Percentiles rank a stretch among this genome's conserved stretches.
Conservation (phyloP, 805 yeast species). For the Candida tallmaniae region DNA sequence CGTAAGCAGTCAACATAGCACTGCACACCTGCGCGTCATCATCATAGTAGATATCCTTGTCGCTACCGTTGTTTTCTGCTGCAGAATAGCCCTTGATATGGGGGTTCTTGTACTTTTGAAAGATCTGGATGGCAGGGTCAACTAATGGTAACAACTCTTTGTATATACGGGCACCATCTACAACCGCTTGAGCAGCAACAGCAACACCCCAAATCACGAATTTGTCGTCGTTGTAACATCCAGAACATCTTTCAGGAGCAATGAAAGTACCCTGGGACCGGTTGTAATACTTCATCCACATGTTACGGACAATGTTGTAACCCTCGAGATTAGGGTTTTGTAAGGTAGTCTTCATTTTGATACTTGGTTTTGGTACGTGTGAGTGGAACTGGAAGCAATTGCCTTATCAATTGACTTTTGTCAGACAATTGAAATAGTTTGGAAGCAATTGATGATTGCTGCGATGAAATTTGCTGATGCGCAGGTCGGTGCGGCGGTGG, state of each 20-base stretch:
- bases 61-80: constrained; percentile 54
- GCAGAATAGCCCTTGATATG: constrained; percentile 59
- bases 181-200: constrained; percentile 61
- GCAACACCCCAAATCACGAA: constrained; percentile 69
- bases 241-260: constrained; percentile 38
- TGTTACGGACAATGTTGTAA: constrained; percentile 31
- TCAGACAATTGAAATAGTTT: too few relatives aligned
- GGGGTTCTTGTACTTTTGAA: constrained; percentile 49
- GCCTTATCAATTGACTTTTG: too few relatives aligned
- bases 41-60: constrained; percentile 64
- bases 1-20: constrained; percentile 61
- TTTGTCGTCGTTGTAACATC: constrained; percentile 46
- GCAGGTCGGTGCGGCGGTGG: too few relatives aligned
- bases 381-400: too few relatives aligned
- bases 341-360: constrained; percentile 19
- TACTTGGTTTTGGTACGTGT: too few relatives aligned
- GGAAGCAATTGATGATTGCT: too few relatives aligned
- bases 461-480: too few relatives aligned
- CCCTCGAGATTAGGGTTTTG: constrained; percentile 39
- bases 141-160: constrained; percentile 52
- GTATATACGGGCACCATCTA: constrained; percentile 56
- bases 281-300: constrained; percentile 43
- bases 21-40: constrained; percentile 74
- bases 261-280: constrained; percentile 31
- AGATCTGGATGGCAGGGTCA: constrained; percentile 46